Evolutionary conservation across 2,329 filamentous ascomycete species (phyloP), one percentile per base, ranked within the genome.

Genomic region (Furcasterigmium sp.): DNA sequence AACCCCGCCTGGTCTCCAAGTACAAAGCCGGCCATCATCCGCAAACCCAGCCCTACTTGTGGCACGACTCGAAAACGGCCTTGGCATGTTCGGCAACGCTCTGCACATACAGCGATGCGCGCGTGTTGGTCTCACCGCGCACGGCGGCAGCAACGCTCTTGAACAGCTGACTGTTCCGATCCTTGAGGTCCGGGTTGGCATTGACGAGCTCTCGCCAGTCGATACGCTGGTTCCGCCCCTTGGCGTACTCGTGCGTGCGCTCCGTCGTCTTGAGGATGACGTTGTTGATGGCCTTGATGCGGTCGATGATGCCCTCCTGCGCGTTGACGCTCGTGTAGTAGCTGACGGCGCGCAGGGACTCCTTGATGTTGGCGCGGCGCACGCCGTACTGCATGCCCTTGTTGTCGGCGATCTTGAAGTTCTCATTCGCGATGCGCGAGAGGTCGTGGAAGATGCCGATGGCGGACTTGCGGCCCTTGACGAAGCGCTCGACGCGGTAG

Each of bases 371-470:
- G 20, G 13, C 14, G 21, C 37, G 21, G n/a, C 25, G 19, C 8
- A 23, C 21, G n/a, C 21, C 21, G 21, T 26, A 17, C 11, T 15
- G n/a, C 14, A 39, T 17, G 14, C 25, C 25, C 13, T 29, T 39
- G 18, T 13, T 21, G 18, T 37, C 37, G 37, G 23, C 37, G 7
- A 4, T n/a, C 13, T 28, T 28, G 37, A 26, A 18, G 23, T 39
- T 28, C 13, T 23, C 25, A 15, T 28, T 17, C 14, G 21, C 15
- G 37, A 39, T 39, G 13, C 15, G 23, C 3, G 37, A 23, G 8
- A 39, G 21, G 17, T 39, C 37, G 21, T 39, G n/a, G 21, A 39
- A 26, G 23, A 39, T 11, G 37, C 37, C 37, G 21, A 39, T 18
- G 7, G 37, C 21, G n/a, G 37, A 17, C 23, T 39, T 39, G 21